phyloP scores from a whole-genome alignment of 2,329 filamentous ascomycete genomes.

The Hypoxylon rubiginosum region DNA sequence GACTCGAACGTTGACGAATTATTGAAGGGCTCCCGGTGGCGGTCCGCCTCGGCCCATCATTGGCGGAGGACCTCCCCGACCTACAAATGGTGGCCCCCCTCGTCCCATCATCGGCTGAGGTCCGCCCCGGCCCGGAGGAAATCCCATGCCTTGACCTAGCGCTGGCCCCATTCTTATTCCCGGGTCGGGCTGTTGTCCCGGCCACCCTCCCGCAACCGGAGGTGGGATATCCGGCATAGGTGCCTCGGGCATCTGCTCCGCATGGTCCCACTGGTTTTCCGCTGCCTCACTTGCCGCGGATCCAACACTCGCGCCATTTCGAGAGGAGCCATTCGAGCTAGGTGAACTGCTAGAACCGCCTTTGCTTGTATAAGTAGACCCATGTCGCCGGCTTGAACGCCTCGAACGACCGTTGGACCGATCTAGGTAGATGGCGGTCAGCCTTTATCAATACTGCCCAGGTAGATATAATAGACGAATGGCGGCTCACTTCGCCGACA shows the following conservation, averaged over 20 bases:
- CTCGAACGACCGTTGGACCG: conserved; percentile 32
- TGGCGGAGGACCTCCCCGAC: conserved; percentile 42
- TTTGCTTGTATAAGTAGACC: conserved; percentile 35
- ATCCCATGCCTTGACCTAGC: conserved; percentile 18
- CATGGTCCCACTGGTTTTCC: conserved; percentile 36
- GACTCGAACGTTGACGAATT: neutral
- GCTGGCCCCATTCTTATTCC: conserved; percentile 16
- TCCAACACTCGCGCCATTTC: conserved; percentile 22
- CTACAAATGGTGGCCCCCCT: conserved; percentile 31
- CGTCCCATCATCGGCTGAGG: conserved; percentile 38
- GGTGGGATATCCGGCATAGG: conserved; percentile 43
- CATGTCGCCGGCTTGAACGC: conserved; percentile 36
- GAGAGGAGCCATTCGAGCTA: conserved; percentile 33
- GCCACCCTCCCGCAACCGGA: conserved; percentile 39
- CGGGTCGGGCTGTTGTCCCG: conserved; percentile 14
- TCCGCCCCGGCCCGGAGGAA: conserved; percentile 21
- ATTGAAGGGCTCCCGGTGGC: conserved; percentile 36
- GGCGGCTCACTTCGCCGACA: conserved; percentile 43
- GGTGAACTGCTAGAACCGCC: conserved; percentile 36
- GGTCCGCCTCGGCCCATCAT: conserved; percentile 39
- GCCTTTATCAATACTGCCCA: neutral
- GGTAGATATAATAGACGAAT: neutral
- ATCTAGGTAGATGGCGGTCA: conserved; percentile 27
- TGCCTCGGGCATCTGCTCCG: conserved; percentile 18
- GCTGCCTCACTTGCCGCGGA: conserved; percentile 34